These are phyloP conservation scores for Fonsecaea monophora DNA, from an alignment of 2,329 filamentous ascomycete species.

Conservation along the genomic window DNA sequence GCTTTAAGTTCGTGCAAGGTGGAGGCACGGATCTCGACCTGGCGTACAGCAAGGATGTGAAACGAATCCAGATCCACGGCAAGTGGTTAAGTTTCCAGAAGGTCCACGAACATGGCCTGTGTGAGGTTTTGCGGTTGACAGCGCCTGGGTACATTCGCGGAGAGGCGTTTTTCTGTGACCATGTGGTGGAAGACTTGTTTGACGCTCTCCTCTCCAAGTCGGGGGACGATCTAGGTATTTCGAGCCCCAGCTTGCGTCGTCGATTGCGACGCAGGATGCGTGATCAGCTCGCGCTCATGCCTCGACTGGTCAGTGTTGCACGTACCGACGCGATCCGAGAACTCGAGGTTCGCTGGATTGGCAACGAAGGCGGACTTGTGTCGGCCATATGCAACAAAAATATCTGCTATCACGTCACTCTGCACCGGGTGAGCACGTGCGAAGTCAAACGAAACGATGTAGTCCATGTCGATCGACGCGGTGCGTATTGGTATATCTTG, in stretches of 20 bases:
- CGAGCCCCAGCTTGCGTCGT: not conserved
- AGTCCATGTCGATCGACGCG: not conserved
- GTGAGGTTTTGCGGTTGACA: constrained; percentile 17
- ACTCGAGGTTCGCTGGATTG: constrained; percentile 29
- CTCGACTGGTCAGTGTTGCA: constrained; percentile 24
- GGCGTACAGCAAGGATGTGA: constrained; percentile 26
- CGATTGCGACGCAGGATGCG: constrained; percentile 13
- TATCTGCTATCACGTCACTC: constrained; percentile 23
- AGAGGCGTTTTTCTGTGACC: constrained; percentile 30
- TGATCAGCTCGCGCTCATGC: constrained; percentile 25
- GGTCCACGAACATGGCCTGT: constrained; percentile 19
- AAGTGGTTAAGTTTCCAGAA: constrained; percentile 39
- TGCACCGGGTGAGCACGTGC: constrained; percentile 24
- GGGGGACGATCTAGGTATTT: not conserved
- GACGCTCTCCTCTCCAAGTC: constrained; percentile 14
- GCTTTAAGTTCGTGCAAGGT: constrained; percentile 35
- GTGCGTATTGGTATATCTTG: not conserved
- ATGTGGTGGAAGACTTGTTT: constrained; percentile 27
- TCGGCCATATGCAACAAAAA: constrained; percentile 14
- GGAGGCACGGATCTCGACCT: constrained; percentile 28
- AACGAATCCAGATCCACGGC: constrained; percentile 36
- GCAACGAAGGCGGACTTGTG: constrained; percentile 26
- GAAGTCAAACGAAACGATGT: not conserved
- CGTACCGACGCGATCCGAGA: constrained; percentile 8
- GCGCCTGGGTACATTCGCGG: not conserved